Percentiles rank a stretch among this genome's conserved stretches.
Evolutionary conservation across 768 basidiomycete species (phyloP).

Genomic region (Russula earlei): DNA sequence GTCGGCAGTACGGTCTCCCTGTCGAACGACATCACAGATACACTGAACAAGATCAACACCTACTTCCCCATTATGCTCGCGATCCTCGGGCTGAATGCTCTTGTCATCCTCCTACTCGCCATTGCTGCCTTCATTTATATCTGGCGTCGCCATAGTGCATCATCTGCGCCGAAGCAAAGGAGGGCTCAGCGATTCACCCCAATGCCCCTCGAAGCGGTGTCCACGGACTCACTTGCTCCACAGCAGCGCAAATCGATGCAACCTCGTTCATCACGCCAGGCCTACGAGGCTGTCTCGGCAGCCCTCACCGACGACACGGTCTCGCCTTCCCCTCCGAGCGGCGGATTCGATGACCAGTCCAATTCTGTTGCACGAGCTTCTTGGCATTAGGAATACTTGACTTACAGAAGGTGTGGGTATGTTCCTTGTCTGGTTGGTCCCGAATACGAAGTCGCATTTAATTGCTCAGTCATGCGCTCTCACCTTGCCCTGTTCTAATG

Average conservation of each 20-base stretch:
- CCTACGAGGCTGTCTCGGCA: constrained; percentile 70
- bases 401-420: background rate
- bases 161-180: constrained; percentile 27
- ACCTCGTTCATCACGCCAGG: constrained; percentile 28
- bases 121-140: constrained; percentile 44
- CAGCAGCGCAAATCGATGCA: constrained; percentile 9
- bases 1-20: constrained; percentile 42
- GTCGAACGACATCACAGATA: constrained; percentile 47
- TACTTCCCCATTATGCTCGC: constrained; percentile 69
- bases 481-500: background rate
- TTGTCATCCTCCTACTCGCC: constrained; percentile 51
- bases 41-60: constrained; percentile 51
- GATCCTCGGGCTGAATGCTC: constrained; percentile 67
- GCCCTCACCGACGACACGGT: constrained; percentile 30
- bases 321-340: constrained; percentile 29
- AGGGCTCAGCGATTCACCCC: constrained; percentile 41
- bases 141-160: constrained; percentile 38
- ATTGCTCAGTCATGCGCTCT: background rate
- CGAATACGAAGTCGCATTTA: background rate
- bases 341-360: constrained; percentile 6
- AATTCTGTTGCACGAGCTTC: constrained; percentile 27
- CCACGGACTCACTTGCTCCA: constrained; percentile 17
- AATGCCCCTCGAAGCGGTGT: constrained; percentile 43
- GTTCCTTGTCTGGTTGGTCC: background rate
- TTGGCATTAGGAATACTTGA: background rate